These are phyloP conservation scores for Lumnitzera littorea DNA, from an alignment of 345 rosid genomes.

Conservation along the genomic window DNA sequence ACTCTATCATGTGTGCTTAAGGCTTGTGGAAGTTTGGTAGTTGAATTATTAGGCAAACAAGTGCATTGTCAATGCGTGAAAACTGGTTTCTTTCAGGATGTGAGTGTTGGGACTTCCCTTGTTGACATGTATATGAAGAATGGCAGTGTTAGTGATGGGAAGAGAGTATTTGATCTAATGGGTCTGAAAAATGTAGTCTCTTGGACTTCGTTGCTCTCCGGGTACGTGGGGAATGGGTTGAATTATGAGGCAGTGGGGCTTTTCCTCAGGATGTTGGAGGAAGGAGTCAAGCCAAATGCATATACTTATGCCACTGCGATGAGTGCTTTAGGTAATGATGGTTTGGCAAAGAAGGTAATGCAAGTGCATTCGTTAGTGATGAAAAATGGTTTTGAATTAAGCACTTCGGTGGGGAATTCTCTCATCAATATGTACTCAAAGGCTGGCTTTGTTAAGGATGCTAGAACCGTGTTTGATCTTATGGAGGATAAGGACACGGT, in stretches of 20 bases:
- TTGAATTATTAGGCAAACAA: conserved; percentile 46
- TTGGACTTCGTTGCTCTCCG: conserved; percentile 79
- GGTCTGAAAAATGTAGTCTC: conserved; percentile 63
- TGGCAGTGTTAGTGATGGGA: conserved; percentile 43
- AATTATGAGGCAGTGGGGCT: conserved; percentile 35
- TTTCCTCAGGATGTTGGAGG: conserved; percentile 46
- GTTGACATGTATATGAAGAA: conserved; percentile 72
- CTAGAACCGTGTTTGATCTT: conserved; percentile 51
- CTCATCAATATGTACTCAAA: conserved; percentile 65
- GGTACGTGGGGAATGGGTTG: conserved; percentile 45
- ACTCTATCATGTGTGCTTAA: conserved; percentile 61
- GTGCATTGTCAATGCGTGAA: conserved; percentile 54
- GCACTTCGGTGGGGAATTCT: conserved; percentile 49
- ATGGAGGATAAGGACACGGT: conserved; percentile 43
- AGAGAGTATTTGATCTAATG: conserved; percentile 56
- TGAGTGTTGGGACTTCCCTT: conserved; percentile 75
- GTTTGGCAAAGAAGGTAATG: conserved; percentile 39
- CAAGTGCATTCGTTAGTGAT: conserved; percentile 51
- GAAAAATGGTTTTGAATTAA: conserved; percentile 49
- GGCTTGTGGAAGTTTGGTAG: conserved; percentile 47
- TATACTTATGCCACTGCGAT: conserved; percentile 59
- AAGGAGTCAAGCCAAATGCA: conserved; percentile 56
- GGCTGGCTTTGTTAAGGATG: conserved; percentile 45
- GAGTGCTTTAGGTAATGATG: conserved; percentile 53
- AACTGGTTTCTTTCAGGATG: conserved; percentile 48